phyloP scores from a whole-genome alignment of 179 eudicot species.

The Gypsophila paniculata region DNA sequence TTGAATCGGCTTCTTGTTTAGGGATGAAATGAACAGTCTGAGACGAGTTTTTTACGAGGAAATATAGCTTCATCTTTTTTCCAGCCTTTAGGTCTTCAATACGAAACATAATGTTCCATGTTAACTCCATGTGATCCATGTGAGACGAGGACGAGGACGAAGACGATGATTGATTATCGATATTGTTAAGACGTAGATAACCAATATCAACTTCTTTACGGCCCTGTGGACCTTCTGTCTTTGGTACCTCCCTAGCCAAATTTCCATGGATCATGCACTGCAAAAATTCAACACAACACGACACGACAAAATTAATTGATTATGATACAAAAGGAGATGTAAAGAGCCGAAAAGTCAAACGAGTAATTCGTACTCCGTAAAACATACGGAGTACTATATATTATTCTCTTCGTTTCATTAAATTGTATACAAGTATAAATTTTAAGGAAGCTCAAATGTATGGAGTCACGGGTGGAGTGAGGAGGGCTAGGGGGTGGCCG shows the following conservation, averaged over 20 bases:
- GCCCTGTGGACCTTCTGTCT: conserved; percentile 12
- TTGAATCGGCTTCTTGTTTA: conserved; percentile 50
- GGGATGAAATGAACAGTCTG: conserved; percentile 42
- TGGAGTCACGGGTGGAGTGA: no score
- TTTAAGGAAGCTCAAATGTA: no score
- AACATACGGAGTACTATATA: no score
- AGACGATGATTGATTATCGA: conserved; percentile 15
- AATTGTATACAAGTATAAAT: no score
- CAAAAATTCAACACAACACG: neutral
- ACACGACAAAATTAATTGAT: neutral
- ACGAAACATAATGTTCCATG: conserved; percentile 45
- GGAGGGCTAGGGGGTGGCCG: no score
- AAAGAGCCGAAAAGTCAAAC: no score
- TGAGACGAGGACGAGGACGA: conserved; percentile 14
- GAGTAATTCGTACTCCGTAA: no score
- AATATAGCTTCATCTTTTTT: conserved; percentile 39
- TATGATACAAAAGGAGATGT: no score
- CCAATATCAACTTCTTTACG: conserved; percentile 17
- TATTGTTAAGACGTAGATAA: conserved; percentile 22
- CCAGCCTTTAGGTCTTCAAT: conserved; percentile 43
- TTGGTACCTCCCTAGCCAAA: conserved; percentile 27
- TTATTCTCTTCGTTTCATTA: no score
- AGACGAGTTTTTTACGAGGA: conserved; percentile 40
- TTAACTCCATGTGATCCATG: conserved; percentile 34
- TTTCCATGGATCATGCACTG: conserved; percentile 30